These are phyloP conservation scores for Lipomyces sp. DNA, from an alignment of 805 yeast species.

Conservation along the genomic window DNA sequence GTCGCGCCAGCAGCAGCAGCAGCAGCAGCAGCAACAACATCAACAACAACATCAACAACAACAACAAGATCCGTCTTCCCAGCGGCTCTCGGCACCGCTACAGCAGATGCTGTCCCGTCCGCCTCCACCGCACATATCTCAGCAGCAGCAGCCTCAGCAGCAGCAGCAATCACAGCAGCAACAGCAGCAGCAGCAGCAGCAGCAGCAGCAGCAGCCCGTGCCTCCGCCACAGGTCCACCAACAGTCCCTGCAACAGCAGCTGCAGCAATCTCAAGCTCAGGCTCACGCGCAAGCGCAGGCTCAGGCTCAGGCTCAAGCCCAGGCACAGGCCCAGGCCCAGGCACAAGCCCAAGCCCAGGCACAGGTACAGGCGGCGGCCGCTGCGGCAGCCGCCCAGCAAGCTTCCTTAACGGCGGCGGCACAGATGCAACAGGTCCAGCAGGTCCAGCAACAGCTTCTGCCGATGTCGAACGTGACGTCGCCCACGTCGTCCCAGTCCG, in stretches of 20 bases:
- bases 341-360: background rate
- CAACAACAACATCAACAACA: conserved; percentile 4
- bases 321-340: background rate
- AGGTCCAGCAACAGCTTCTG: background rate
- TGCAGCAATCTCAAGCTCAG: background rate
- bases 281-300: background rate
- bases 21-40: conserved; percentile 3
- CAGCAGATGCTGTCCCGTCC: conserved; percentile 1
- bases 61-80: background rate
- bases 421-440: conserved; percentile 3
- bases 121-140: background rate
- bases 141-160: conserved; percentile 9
- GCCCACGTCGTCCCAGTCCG: too few relatives aligned
- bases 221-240: conserved; percentile 6
- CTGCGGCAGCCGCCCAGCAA: too few relatives aligned
- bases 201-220: conserved; percentile 2
- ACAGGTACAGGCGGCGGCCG: too few relatives aligned
- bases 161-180: conserved; percentile 6
- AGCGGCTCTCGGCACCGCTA: conserved; percentile 2
- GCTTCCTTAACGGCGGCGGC: too few relatives aligned
- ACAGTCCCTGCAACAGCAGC: background rate
- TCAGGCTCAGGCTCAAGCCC: background rate
- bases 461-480: background rate
- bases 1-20: conserved; percentile 1
- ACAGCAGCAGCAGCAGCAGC: conserved; percentile 6